phyloP scores from a whole-genome alignment of 2,329 filamentous ascomycete genomes.

The Cladosporium sp. region DNA sequence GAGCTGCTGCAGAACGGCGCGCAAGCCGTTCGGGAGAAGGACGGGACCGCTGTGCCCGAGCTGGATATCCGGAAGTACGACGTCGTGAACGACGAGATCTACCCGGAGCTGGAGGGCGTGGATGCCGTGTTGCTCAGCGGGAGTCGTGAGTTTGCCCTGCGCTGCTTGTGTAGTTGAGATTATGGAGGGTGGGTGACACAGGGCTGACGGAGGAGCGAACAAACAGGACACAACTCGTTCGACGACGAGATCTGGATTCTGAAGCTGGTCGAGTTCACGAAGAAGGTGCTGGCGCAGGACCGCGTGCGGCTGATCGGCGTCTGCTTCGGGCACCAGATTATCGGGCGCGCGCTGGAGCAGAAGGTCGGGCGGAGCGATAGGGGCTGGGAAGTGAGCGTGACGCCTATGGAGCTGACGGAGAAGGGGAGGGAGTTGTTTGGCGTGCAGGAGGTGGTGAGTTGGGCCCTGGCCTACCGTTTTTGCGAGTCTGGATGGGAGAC shows the following conservation, averaged over 20 bases:
- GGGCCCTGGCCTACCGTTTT: background rate
- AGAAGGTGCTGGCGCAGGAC: constrained; percentile 53
- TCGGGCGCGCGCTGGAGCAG: constrained; percentile 64
- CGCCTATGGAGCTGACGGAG: constrained; percentile 59
- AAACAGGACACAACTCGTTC: constrained; percentile 63
- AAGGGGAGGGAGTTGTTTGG: constrained; percentile 68
- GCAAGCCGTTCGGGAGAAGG: constrained; percentile 36
- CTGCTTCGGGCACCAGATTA: constrained; percentile 84
- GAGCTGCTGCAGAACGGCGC: constrained; percentile 48
- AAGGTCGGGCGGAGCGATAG: constrained; percentile 59
- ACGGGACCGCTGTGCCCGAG: constrained; percentile 38
- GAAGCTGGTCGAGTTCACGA: constrained; percentile 63
- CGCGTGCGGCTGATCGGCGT: constrained; percentile 68
- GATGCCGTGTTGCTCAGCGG: constrained; percentile 82
- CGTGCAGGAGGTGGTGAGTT: constrained; percentile 52
- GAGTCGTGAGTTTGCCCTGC: constrained; percentile 26
- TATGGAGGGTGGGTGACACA: background rate
- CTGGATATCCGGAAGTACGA: constrained; percentile 62
- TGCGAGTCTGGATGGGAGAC: background rate
- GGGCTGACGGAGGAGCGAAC: background rate
- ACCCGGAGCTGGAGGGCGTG: constrained; percentile 66
- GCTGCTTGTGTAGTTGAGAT: constrained; percentile 3
- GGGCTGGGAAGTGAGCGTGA: constrained; percentile 80
- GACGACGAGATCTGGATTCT: constrained; percentile 71
- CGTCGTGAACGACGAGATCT: constrained; percentile 60